Evolutionary conservation across 2,329 filamentous ascomycete species (phyloP).

Genomic region (Claviceps pazoutovae): DNA sequence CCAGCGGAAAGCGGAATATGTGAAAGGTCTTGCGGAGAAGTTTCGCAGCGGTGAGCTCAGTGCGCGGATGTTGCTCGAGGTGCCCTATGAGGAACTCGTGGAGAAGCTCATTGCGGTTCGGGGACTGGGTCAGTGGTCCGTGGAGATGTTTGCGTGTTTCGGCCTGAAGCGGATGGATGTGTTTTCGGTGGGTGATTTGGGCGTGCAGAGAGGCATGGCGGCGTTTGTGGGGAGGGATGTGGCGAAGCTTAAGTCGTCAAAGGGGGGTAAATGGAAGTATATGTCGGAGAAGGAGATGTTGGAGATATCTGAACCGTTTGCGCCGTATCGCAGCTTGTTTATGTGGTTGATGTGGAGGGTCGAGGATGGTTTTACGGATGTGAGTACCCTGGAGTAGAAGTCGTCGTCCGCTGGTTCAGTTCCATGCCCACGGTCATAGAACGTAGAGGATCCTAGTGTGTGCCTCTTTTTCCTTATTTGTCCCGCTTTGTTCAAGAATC

Average conservation of each 20-base stretch:
- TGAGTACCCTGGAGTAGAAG: slow-evolving; percentile 42
- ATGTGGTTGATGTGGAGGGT: slow-evolving; percentile 99
- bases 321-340: slow-evolving; percentile 78
- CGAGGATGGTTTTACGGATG: slow-evolving; percentile 52
- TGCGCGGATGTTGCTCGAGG: slow-evolving; percentile 60
- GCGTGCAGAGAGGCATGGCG: slow-evolving; percentile 90
- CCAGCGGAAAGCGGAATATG: slow-evolving; percentile 90
- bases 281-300: slow-evolving; percentile 91
- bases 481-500: too few species aligned
- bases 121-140: slow-evolving; percentile 78
- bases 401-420: background rate
- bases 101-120: slow-evolving; percentile 72
- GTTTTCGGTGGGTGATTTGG: slow-evolving; percentile 81
- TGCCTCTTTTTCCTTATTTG: background rate
- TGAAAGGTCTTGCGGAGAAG: slow-evolving; percentile 70
- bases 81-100: slow-evolving; percentile 75
- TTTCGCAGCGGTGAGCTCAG: slow-evolving; percentile 64
- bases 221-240: slow-evolving; percentile 74
- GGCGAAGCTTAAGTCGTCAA: slow-evolving; percentile 57
- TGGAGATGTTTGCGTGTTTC: slow-evolving; percentile 97
- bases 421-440: background rate
- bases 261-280: slow-evolving; percentile 91
- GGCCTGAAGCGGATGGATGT: slow-evolving; percentile 90
- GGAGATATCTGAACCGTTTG: slow-evolving; percentile 64
- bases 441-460: background rate